Conservation (phyloP, 192 early-diverging fungal genomes). For the Endogone sp. region DNA sequence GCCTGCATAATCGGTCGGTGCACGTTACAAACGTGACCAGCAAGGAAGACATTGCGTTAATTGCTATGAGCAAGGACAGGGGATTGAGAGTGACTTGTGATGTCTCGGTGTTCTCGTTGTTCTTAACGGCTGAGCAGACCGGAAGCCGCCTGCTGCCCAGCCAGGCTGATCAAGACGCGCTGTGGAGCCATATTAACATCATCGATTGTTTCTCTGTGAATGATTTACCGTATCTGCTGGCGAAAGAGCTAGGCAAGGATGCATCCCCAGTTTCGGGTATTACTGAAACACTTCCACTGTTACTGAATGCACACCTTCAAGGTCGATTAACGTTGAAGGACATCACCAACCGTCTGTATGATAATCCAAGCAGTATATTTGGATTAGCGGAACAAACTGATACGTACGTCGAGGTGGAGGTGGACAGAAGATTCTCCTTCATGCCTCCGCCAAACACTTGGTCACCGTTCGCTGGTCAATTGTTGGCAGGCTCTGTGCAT, state of each 20-base stretch:
- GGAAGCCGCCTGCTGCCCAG: slow-evolving; percentile 40
- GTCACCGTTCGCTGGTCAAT: slow-evolving; percentile 60
- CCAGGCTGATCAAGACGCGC: slow-evolving; percentile 58
- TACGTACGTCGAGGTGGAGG: slow-evolving; percentile 92
- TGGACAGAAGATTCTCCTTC: slow-evolving; percentile 65
- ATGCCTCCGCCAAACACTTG: slow-evolving; percentile 36
- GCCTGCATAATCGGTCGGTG: slow-evolving; percentile 75
- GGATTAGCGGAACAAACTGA: slow-evolving; percentile 88
- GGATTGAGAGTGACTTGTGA: slow-evolving; percentile 90
- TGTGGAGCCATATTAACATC: slow-evolving; percentile 76
- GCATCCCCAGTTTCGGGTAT: slow-evolving; percentile 46
- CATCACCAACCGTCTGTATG: slow-evolving; percentile 68
- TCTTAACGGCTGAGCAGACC: slow-evolving; percentile 54
- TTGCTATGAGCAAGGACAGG: slow-evolving; percentile 81
- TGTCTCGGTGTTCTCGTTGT: slow-evolving; percentile 84
- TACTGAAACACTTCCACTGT: slow-evolving; percentile 66
- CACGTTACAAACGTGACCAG: slow-evolving; percentile 85
- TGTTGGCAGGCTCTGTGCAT: slow-evolving; percentile 69
- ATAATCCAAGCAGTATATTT: slow-evolving; percentile 89
- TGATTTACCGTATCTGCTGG: slow-evolving; percentile 57
- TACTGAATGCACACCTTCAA: slow-evolving; percentile 80
- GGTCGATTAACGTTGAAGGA: slow-evolving; percentile 77
- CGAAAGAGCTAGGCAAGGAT: slow-evolving; percentile 44
- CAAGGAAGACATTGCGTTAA: slow-evolving; percentile 79
- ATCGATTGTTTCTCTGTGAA: slow-evolving; percentile 95